Base-by-base conservation (phyloP, 163 green algal genomes). In the Scenedesmus sp. region DNA sequence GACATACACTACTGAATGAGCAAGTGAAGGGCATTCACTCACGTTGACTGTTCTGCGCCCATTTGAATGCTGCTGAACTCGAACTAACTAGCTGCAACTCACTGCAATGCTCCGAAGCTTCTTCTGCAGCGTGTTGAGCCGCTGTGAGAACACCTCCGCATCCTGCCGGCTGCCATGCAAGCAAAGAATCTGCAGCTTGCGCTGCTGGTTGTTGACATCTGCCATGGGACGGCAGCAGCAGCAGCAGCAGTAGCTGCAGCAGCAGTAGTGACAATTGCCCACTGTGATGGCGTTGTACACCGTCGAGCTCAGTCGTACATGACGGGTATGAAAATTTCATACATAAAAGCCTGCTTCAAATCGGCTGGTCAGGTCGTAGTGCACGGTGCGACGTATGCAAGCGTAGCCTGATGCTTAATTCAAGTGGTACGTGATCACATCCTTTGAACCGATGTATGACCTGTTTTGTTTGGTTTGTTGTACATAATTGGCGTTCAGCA, bases 81-180 rank as follows among this genome's bases (percentile, higher is more conserved):
- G 15, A 56, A 13, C 49, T 13, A 56, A 13, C 49, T n/a, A n/a
- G n/a, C 61, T 35, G 61, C 24, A 43, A 42, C 92, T 65, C 37
- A 95, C 93, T 85, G 89, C 93, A 1, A 95, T 79, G 44, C 20
- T 70, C 30, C 37, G n/a, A 40, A 96, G 93, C 88, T 94, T 95
- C 49, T 81, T 83, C 6, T 22, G 6, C 0, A 96, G 86, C 42
- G 46, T 88, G 24, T 80, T 44, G 2, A 96, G 42, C 0, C 94
- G 86, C 81, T 94, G 92, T 20, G 56, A 88, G 37, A 96, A 95
- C 12, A 96, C 79, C n/a, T 95, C 93, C 1, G 83, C 92, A 51
- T 94, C 91, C 87, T 96, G 94, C 0, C 89, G 83, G 65, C 87
- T 93, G 51, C 94, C 94, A 65, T 96, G 94, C 59, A 96, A 43